Base-by-base conservation (phyloP, 805 yeast genomes). In the Kuraishia ogatae region DNA sequence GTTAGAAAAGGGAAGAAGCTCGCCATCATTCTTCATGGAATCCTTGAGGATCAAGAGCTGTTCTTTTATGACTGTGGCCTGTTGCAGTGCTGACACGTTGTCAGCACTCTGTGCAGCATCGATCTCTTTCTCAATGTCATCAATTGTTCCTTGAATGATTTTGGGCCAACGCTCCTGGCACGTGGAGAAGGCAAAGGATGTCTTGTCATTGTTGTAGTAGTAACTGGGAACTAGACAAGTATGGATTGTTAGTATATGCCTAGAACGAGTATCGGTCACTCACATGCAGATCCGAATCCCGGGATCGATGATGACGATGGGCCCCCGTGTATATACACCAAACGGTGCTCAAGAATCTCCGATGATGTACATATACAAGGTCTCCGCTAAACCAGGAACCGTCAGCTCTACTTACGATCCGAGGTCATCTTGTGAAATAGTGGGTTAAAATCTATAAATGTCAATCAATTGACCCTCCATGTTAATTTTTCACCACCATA, bases 91-190 rank as follows among this genome's bases (percentile, higher is more conserved):
- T 1, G 61, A 63, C 20, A 67, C 65, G 21, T 67, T 66, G 2
- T 62, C 59, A 7, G 62, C 59, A 4, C 13, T 52, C 21, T n/a
- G 39, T 21, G 52, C 54, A 24, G 60, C 55, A 24, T n/a, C 50
- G 8, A 53, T 24, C 24, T 63, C 63, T 3, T 29, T 47, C 29
- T 62, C 20, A 48, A 85, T 71, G 65, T 92, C 97, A 26, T 76
- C 79, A 50, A 89, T 73, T 20, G 85, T 82, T 21, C 85, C 87
- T 28, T 79, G 75, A 51, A 92, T 65, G 60, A 94, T 89, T 55
- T 82, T 82, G 28, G 96, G 93, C 97, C 98, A 94, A 69, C 99
- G 84, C 43, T 76, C 74, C 59, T 81, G 77, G 10, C 89, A 87
- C 0, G 98, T 91, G 39, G 81, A 75, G 65, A 79, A 83, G 10